Evolutionary conservation across 768 basidiomycete species (phyloP).

Genomic region (Lactarius indigo): DNA sequence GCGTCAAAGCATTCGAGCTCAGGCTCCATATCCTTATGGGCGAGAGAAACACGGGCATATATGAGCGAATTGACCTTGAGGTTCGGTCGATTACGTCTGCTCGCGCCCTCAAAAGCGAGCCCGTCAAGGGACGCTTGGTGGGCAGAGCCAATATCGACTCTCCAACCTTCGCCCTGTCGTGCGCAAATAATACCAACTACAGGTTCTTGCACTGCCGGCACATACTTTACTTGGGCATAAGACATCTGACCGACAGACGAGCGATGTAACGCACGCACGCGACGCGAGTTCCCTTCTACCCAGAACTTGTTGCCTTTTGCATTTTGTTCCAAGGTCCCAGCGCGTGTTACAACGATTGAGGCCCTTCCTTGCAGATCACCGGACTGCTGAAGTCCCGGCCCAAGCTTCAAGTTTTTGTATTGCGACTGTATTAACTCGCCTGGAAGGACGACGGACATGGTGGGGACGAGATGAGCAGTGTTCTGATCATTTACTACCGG

Average conservation of each 20-base stretch:
- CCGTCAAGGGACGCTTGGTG: conserved; percentile 83
- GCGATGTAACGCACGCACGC: conserved; percentile 55
- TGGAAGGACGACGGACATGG: conserved; percentile 69
- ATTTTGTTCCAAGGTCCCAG: conserved; percentile 67
- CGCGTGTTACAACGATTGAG: conserved; percentile 58
- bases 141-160: conserved; percentile 90
- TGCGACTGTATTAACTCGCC: conserved; percentile 74
- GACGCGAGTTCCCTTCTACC: conserved; percentile 81
- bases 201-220: conserved; percentile 84
- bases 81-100: conserved; percentile 91
- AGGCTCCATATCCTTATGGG: conserved; percentile 97
- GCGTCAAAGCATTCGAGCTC: conserved; percentile 97
- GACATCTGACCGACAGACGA: background rate
- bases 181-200: conserved; percentile 82
- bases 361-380: conserved; percentile 32
- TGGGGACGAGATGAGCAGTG: conserved; percentile 25
- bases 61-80: conserved; percentile 92
- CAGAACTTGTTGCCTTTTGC: conserved; percentile 77
- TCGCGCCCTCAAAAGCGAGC: conserved; percentile 93
- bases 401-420: conserved; percentile 79
- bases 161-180: conserved; percentile 83
- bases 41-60: conserved; percentile 89
- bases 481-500: background rate
- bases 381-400: conserved; percentile 71
- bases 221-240: conserved; percentile 55